Conservation (phyloP, 2,329 filamentous ascomycete species). For the Sporothrix brunneoviolacea region DNA sequence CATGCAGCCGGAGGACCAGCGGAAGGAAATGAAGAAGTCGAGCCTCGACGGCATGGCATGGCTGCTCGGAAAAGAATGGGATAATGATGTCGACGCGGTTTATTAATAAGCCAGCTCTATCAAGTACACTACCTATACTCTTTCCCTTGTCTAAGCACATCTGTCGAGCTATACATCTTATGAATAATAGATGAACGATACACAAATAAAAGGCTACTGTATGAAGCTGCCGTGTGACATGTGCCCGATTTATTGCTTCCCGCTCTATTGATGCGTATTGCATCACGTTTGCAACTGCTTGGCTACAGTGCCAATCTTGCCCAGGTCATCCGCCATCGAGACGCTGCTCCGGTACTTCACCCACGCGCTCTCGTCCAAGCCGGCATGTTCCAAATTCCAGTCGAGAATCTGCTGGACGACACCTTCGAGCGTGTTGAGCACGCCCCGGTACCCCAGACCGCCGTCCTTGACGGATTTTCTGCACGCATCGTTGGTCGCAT, state of each 20-base stretch:
- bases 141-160: too few relatives aligned
- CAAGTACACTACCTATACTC: too few relatives aligned
- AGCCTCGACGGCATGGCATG: too few relatives aligned
- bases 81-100: too few relatives aligned
- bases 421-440: constrained; percentile 34
- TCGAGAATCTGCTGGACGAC: constrained; percentile 34
- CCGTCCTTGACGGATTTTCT: constrained; percentile 28
- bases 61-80: too few relatives aligned
- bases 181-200: too few relatives aligned
- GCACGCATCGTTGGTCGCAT: constrained; percentile 28
- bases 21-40: too few relatives aligned
- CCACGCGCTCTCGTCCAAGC: constrained; percentile 17
- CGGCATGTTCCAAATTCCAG: constrained; percentile 34
- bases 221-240: too few relatives aligned
- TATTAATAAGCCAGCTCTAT: too few relatives aligned
- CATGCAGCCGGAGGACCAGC: too few relatives aligned
- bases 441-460: constrained; percentile 33
- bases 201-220: too few relatives aligned
- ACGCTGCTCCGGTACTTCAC: constrained; percentile 33
- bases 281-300: constrained; percentile 2
- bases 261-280: neutral
- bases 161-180: too few relatives aligned
- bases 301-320: constrained; percentile 18
- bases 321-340: constrained; percentile 33
- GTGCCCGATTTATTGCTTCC: neutral